Evolutionary conservation across 2,329 filamentous ascomycete genomes (phyloP).

Genomic region (Curvularia sp.): DNA sequence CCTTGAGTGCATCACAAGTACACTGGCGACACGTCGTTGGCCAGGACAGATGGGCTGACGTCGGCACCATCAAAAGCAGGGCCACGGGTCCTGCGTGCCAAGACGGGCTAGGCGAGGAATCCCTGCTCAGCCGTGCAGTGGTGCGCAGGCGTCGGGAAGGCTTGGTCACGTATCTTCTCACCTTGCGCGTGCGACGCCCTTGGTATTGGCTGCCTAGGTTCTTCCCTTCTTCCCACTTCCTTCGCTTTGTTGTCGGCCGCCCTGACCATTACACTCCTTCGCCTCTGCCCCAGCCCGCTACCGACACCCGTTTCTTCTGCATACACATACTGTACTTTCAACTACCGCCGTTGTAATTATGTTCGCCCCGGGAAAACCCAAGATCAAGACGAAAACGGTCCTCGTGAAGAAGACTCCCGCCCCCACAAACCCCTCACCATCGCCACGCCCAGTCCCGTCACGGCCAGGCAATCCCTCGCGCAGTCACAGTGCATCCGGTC

Average conservation of each 20-base stretch:
- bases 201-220: constrained; percentile 26
- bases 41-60: background rate
- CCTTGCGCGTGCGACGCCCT: constrained; percentile 21
- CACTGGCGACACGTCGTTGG: background rate
- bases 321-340: constrained; percentile 13
- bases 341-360: constrained; percentile 27
- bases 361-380: constrained; percentile 42
- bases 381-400: constrained; percentile 45
- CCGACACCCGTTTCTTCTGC: constrained; percentile 5
- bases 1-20: background rate
- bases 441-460: constrained; percentile 19
- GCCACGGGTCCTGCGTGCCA: constrained; percentile 10
- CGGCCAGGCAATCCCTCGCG: constrained; percentile 17
- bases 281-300: constrained; percentile 15
- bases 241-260: constrained; percentile 14
- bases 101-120: constrained; percentile 20
- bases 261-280: constrained; percentile 26
- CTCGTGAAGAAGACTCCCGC: constrained; percentile 37
- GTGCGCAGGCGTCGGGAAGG: constrained; percentile 27
- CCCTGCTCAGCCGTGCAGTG: constrained; percentile 29
- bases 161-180: constrained; percentile 23
- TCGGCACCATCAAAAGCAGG: constrained; percentile 1
- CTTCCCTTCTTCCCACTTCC: constrained; percentile 22
- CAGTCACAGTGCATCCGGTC: constrained; percentile 25
- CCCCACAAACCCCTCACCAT: constrained; percentile 22